These are phyloP conservation scores for Coleophoma eucalyptorum DNA, from an alignment of 2,329 filamentous ascomycete species.

Conservation along the genomic window DNA sequence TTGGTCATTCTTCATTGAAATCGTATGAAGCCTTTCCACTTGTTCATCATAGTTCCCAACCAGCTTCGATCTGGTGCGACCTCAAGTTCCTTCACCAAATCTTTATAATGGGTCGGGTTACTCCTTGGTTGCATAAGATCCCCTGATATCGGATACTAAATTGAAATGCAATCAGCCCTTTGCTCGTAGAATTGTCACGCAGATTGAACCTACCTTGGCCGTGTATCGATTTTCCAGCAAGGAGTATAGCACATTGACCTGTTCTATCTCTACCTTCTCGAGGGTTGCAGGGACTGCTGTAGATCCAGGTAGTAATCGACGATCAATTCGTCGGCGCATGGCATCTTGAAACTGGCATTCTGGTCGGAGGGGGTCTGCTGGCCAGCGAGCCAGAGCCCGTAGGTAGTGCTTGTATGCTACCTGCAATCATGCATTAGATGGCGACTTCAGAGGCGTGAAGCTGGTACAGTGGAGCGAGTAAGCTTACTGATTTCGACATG, in stretches of 20 bases:
- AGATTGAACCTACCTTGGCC: conserved; percentile 38
- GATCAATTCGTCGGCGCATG: conserved; percentile 41
- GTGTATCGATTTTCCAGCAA: conserved; percentile 57
- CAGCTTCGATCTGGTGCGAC: conserved; percentile 56
- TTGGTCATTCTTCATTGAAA: conserved; percentile 36
- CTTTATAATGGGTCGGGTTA: conserved; percentile 60
- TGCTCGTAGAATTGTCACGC: not conserved
- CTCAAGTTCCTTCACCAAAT: conserved; percentile 59
- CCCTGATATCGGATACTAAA: conserved; percentile 44
- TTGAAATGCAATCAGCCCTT: not conserved
- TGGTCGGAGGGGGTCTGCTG: conserved; percentile 59
- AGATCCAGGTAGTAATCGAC: conserved; percentile 17
- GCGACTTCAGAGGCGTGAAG: no score
- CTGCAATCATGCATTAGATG: conserved; percentile 22
- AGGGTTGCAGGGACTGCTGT: conserved; percentile 18
- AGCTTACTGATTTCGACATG: conserved; percentile 27
- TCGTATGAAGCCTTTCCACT: conserved; percentile 55
- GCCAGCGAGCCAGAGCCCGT: conserved; percentile 54
- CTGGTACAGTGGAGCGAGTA: no score
- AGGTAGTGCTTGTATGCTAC: conserved; percentile 43
- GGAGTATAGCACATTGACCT: conserved; percentile 56
- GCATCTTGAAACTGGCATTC: conserved; percentile 58
- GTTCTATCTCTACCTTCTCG: conserved; percentile 48
- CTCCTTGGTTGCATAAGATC: conserved; percentile 53
- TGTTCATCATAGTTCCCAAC: conserved; percentile 47